These are phyloP conservation scores for Tricharina praecox DNA, from an alignment of 495 filamentous ascomycete genomes.

Conservation along the genomic window DNA sequence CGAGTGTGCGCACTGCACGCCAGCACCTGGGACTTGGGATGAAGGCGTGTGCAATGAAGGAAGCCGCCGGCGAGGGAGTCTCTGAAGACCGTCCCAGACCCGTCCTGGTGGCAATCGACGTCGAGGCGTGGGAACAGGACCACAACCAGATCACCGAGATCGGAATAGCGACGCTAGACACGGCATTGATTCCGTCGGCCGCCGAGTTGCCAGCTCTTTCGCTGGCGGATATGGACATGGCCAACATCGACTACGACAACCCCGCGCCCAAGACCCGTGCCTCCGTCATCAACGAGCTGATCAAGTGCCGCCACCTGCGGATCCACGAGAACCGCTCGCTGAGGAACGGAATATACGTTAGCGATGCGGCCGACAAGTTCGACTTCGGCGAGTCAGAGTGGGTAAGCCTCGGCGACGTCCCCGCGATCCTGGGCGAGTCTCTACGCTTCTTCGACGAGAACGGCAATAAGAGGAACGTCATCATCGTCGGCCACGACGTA, in stretches of 20 bases:
- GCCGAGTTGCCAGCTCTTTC: conserved; percentile 8
- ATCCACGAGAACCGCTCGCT: conserved; percentile 49
- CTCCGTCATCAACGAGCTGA: conserved; percentile 29
- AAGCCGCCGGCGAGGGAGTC: neutral
- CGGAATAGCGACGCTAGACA: conserved; percentile 71
- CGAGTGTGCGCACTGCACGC: conserved; percentile 15
- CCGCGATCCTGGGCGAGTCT: conserved; percentile 31
- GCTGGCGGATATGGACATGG: conserved; percentile 6
- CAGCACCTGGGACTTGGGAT: conserved; percentile 13
- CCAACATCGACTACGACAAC: conserved; percentile 42
- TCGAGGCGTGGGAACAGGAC: conserved; percentile 60
- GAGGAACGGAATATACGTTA: conserved; percentile 45
- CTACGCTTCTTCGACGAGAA: conserved; percentile 17
- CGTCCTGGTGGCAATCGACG: conserved; percentile 63
- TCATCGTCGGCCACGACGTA: conserved; percentile 68
- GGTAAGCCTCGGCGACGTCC: conserved; percentile 24
- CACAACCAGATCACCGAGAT: conserved; percentile 58
- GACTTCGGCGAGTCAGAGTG: conserved; percentile 50
- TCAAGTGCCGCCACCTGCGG: conserved; percentile 58
- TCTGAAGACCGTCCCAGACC: conserved; percentile 2
- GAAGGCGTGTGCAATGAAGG: neutral
- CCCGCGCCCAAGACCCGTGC: conserved; percentile 37
- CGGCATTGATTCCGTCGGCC: conserved; percentile 32
- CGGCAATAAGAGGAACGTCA: conserved; percentile 38
- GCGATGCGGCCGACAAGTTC: conserved; percentile 56